Evolutionary conservation across 352 stramenopile species (phyloP).

Genomic region (Phytophthora multivora): DNA sequence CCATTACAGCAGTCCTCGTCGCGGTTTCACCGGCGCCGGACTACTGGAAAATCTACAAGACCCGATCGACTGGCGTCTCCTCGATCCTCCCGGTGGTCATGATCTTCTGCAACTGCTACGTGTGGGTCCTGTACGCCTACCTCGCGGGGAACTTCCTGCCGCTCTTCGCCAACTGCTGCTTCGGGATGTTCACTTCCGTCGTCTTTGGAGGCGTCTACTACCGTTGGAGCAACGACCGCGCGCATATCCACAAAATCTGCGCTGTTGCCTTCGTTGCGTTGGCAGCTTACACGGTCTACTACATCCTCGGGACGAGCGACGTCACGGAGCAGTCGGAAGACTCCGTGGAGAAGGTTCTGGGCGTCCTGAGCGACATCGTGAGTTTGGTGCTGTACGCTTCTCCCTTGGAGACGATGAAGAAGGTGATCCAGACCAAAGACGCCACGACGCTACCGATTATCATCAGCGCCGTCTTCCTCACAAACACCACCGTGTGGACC

Average conservation of each 20-base stretch:
- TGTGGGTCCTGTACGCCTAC: slow-evolving; percentile 34
- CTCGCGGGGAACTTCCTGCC: slow-evolving; percentile 32
- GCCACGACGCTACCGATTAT: slow-evolving; percentile 44
- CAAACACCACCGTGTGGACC: slow-evolving; percentile 41
- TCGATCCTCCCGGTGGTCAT: slow-evolving; percentile 57
- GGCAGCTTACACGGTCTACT: slow-evolving; percentile 19
- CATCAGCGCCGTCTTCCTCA: slow-evolving; percentile 30
- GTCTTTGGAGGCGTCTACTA: slow-evolving; percentile 45
- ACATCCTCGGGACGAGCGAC: slow-evolving; percentile 20
- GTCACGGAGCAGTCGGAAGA: slow-evolving; percentile 34
- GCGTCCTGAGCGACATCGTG: slow-evolving; percentile 22
- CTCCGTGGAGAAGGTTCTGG: slow-evolving; percentile 21
- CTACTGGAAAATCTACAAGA: slow-evolving; percentile 59
- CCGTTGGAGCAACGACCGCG: slow-evolving; percentile 36
- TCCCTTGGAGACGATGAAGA: slow-evolving; percentile 25
- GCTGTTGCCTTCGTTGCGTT: slow-evolving; percentile 88
- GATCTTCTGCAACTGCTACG: slow-evolving; percentile 65
- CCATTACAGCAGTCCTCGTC: slow-evolving; percentile 61
- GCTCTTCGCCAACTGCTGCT: slow-evolving; percentile 25
- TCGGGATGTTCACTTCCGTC: slow-evolving; percentile 30
- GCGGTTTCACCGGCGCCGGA: slow-evolving; percentile 49
- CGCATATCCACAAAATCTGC: slow-evolving; percentile 31
- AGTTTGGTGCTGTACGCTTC: slow-evolving; percentile 23
- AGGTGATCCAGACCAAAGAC: slow-evolving; percentile 31
- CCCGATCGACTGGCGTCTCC: slow-evolving; percentile 31